phyloP scores from a whole-genome alignment of 345 rosid genomes.

The Gossypium anomalum region DNA sequence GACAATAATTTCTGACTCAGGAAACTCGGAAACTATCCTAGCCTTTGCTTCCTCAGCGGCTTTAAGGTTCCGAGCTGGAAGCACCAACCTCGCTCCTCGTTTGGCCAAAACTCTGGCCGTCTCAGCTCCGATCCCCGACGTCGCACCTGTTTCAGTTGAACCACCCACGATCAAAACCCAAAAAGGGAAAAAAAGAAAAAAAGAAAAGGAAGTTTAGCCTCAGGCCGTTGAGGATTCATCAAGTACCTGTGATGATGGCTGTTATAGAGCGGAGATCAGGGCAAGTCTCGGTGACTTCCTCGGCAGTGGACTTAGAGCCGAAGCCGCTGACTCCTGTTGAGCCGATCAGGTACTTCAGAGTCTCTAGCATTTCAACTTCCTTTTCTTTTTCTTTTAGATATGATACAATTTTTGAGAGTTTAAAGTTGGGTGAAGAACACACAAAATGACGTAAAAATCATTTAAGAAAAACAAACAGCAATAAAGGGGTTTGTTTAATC shows the following conservation, averaged over 20 bases:
- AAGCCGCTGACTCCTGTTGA: slow-evolving; percentile 72
- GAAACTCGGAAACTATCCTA: slow-evolving; percentile 65
- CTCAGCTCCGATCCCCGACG: slow-evolving; percentile 97
- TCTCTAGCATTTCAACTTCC: slow-evolving; percentile 51
- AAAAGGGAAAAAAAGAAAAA: neutral
- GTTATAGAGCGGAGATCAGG: slow-evolving; percentile 58
- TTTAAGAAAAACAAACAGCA: neutral
- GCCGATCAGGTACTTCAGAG: slow-evolving; percentile 73
- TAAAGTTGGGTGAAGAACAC: neutral
- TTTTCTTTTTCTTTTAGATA: neutral
- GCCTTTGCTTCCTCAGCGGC: slow-evolving; percentile 80
- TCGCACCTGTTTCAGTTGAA: slow-evolving; percentile 49
- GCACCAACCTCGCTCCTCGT: slow-evolving; percentile 71
- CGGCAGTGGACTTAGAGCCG: slow-evolving; percentile 92
- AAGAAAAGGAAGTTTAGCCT: neutral
- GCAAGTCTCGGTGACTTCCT: slow-evolving; percentile 55
- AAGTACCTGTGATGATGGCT: slow-evolving; percentile 79
- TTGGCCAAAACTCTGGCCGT: slow-evolving; percentile 82
- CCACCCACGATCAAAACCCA: neutral
- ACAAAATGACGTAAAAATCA: neutral
- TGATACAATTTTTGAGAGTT: neutral
- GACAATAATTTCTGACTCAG: slow-evolving; percentile 55
- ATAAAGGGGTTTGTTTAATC: neutral
- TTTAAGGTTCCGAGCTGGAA: slow-evolving; percentile 78
- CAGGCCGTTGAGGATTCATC: slow-evolving; percentile 11